These are phyloP conservation scores for Chalciporus piperatoides DNA, from an alignment of 1,284 basidiomycete species.

Conservation along the genomic window DNA sequence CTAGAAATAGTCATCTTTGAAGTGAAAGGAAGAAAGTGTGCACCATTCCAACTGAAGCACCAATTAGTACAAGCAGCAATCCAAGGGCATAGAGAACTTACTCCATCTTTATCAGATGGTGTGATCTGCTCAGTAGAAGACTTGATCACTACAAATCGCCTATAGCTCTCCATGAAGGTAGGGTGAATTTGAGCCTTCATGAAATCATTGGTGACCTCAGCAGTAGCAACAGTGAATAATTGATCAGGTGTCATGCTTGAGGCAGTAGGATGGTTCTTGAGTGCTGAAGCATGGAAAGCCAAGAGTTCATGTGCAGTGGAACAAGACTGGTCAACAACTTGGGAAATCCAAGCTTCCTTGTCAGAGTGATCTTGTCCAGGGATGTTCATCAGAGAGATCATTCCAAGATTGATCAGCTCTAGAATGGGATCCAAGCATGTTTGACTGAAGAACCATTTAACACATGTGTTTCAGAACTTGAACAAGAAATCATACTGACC, in stretches of 20 bases:
- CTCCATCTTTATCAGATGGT: constrained; percentile 31
- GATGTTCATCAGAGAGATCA: constrained; percentile 20
- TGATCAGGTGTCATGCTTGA: constrained; percentile 20
- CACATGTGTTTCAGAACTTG: background rate
- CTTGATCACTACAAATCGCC: constrained; percentile 58
- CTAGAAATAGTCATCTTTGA: constrained; percentile 41
- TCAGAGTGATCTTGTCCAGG: constrained; percentile 12
- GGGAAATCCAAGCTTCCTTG: constrained; percentile 22
- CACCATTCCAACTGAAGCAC: constrained; percentile 39
- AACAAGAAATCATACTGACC: constrained; percentile 20
- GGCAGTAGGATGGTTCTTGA: constrained; percentile 10
- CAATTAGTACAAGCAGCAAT: constrained; percentile 5
- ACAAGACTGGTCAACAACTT: constrained; percentile 9
- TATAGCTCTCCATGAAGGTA: constrained; percentile 50
- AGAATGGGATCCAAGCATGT: constrained; percentile 23
- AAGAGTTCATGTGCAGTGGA: constrained; percentile 17
- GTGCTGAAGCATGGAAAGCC: constrained; percentile 11
- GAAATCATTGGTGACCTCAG: constrained; percentile 23
- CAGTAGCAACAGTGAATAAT: constrained; percentile 16
- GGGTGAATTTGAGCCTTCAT: constrained; percentile 44
- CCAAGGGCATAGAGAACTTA: constrained; percentile 22
- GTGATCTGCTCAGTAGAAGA: constrained; percentile 33
- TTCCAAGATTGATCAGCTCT: constrained; percentile 22
- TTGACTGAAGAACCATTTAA: constrained; percentile 12
- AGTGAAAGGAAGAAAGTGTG: constrained; percentile 35